Evolutionary conservation across 2,329 filamentous ascomycete species (phyloP).

Genomic region (Aspergillus sp.): DNA sequence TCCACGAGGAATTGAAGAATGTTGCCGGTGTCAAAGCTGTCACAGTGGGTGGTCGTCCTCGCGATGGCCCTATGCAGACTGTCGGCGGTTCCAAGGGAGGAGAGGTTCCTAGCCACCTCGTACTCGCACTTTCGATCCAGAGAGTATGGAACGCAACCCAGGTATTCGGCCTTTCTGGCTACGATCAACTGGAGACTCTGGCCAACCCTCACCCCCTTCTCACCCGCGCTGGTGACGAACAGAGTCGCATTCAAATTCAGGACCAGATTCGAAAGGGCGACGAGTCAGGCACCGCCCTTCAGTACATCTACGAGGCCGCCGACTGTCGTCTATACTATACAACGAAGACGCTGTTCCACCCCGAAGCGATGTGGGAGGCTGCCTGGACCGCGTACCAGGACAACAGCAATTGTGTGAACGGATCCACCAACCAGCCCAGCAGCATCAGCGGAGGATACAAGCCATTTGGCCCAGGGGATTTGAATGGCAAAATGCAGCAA

Average conservation of each 20-base stretch:
- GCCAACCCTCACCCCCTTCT: constrained; percentile 4
- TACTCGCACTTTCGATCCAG: constrained; percentile 5
- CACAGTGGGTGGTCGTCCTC: constrained; percentile 57
- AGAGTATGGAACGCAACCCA: constrained; percentile 11
- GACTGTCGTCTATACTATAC: constrained; percentile 61
- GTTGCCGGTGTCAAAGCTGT: constrained; percentile 53
- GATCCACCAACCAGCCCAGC: constrained; percentile 9
- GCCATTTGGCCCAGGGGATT: constrained; percentile 3
- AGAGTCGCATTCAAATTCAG: constrained; percentile 40
- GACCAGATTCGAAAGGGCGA: constrained; percentile 45
- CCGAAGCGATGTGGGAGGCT: constrained; percentile 50
- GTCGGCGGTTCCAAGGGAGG: constrained; percentile 62
- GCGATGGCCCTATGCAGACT: constrained; percentile 55
- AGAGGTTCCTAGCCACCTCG: constrained; percentile 12
- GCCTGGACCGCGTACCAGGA: constrained; percentile 19
- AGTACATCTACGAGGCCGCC: constrained; percentile 60
- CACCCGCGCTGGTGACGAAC: constrained; percentile 8
- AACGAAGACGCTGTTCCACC: constrained; percentile 50
- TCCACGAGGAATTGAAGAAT: constrained; percentile 53
- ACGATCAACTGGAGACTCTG: constrained; percentile 3
- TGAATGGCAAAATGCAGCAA: constrained; percentile 1
- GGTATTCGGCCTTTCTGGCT: not conserved
- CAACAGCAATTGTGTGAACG: constrained; percentile 10
- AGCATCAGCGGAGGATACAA: constrained; percentile 13
- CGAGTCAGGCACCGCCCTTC: constrained; percentile 45